Evolutionary conservation across 306 rosid species (phyloP), one percentile per base, ranked within the genome.

Genomic region (Myrica gale): DNA sequence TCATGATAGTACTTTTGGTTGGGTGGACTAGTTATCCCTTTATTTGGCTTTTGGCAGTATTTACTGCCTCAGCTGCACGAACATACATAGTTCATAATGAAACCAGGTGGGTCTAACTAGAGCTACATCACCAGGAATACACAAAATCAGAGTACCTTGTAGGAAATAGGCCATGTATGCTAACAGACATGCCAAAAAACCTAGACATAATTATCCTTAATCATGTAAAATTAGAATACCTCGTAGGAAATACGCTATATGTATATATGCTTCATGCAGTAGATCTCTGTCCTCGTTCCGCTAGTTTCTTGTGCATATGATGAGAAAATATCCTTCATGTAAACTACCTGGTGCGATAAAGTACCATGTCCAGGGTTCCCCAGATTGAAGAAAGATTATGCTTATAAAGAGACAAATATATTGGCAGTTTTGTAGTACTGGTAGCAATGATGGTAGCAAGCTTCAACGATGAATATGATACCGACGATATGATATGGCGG

Each of bases 401-500:
- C 57, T 73, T 74, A 48, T 1, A 26, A 26, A 26, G 52, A 48
- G 52, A 48, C 52, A 48, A 48, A 48, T 9, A 26, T 26, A 26
- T 26, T 9, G 2, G 52, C 52, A 48, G 16, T 4, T 48, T 9
- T 3, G 4, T 2, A 48, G 52, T 2, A 11, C 13, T 48, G 76
- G 77, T 56, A 73, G 56, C 74, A 69, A 76, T 19, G 75, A 74
- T 0, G 69, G 72, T 26, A 2, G 68, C 56, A 9, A 41, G 4
- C 12, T 42, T 5, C 20, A 19, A 16, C 10, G 17, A 37, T 39
- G 7, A 17, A 56, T 9, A 57, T 21, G 79, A 71, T 12, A 73
- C 69, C 32, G 87, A 85, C 74, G 80, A 73, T 2, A 87, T 46
- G 90, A 76, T 62, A 84, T 68, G 72, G 88, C 58, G 20, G 81